Base-by-base conservation (phyloP, 2,329 filamentous ascomycete genomes). In the Trichophyton rubrum region DNA sequence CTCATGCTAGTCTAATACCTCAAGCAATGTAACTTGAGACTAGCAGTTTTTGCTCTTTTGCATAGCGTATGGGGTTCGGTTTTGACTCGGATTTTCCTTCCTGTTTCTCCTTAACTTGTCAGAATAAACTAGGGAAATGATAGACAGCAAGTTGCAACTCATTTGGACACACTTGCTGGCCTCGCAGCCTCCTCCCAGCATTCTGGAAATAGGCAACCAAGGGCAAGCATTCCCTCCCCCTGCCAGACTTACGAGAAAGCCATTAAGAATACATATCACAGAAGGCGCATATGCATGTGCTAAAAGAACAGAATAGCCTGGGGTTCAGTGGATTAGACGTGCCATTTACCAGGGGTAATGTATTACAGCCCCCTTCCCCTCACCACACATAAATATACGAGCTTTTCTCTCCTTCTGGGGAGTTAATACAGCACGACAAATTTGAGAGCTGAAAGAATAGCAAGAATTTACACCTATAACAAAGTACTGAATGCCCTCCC, bases 1-100 rank as follows among this genome's bases (percentile, higher is more conserved):
- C n/a, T 20, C 22, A 49, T 49, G 33, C 11, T 13, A 9, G 33
- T 49, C 45, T 24, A 17, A 22, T 24, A 35, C 56, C 49, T 56
- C 17, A 49, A 20, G 20, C 13, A 49, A 3, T 27, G 45, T 9
- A 13, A 8, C 33, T 47, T 22, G 56, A 24, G 33, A 58, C 20
- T n/a, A 1, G 24, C 15, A n/a, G 15, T 11, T 41, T 27, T 41
- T 17, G 40, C 45, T 11, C 22, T 27, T 45, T 51, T 22, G 43
- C 58, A 59, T 53, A 59, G 64, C 64, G 64, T 38, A 43, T 58
- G 63, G 64, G 61, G 64, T 64, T 61, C 40, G 27, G 59, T 60
- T 56, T 58, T 62, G 33, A 51, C 8, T 58, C 24, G 47, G 60
- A 5, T n/a, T 17, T 43, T 43, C 7, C 40, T 8, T 43, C 9